Evolutionary conservation across 495 filamentous ascomycete species (phyloP), one percentile per base, ranked within the genome.

Genomic region (Cercophora sp.): DNA sequence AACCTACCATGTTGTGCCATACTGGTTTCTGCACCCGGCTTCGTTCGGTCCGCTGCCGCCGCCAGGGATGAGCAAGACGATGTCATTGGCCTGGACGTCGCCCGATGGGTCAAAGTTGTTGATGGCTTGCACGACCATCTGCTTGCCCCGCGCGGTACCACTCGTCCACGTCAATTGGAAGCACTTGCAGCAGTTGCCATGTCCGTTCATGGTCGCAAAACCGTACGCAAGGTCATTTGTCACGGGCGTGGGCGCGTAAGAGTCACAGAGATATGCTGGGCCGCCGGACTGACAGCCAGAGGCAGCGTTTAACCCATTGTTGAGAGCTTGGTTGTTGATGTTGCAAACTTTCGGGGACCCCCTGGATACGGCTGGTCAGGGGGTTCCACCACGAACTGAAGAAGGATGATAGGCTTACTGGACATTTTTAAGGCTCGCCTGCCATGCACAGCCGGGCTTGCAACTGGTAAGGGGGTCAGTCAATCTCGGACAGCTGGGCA

Each of bases 121-220:
- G 45, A 58, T 27, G n/a, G 40, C 40, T 41, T 58, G 56, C 22
- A 58, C 56, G 18, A 58, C 25, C 51, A 58, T 58, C 22, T 44
- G 31, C 51, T 54, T 54, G 11, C 56, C 56, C 1, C 6, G 5
- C 1, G 56, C 56, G 9, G 13, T 24, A 31, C 56, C 56, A 39
- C 37, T 45, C 13, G 37, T 54, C 56, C 56, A 58, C 22, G 51
- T 51, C 13, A 58, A 32, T 47, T 54, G 51, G 51, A 37, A 58
- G 56, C 56, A 58, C 46, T 54, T 54, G 50, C 56, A 58, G 45
- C 56, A 58, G 45, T 54, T 49, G 34, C 37, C 39, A 24, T n/a
- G n/a, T n/a, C 37, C 45, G 39, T n/a, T 16, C 25, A 54, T 43
- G 45, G 31, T 51, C 10, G 56, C 56, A 19, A 58, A 58, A 39